phyloP scores from a whole-genome alignment of 73 alveolate genomes.

The Paramecium biaurelia region DNA sequence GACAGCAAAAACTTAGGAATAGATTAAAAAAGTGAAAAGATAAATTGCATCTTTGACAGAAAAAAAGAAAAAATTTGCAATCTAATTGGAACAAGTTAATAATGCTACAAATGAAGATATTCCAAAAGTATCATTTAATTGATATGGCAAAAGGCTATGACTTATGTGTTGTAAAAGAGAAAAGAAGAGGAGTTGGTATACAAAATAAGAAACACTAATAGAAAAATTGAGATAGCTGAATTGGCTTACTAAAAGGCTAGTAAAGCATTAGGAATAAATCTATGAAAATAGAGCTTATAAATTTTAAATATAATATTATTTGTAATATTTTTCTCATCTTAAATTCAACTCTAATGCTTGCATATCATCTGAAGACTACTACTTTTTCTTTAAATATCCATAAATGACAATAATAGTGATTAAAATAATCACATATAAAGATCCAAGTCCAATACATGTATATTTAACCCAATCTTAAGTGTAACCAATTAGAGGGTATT shows the following conservation, averaged over 20 bases:
- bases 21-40: background rate
- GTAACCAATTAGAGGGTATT: background rate
- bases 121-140: constrained; percentile 8
- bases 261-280: background rate
- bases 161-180: constrained; percentile 50
- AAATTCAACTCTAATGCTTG: background rate
- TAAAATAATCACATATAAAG: background rate
- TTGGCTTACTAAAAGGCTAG: constrained; percentile 51
- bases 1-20: constrained; percentile 35
- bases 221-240: constrained; percentile 61
- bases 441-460: constrained; percentile 12
- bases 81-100: constrained; percentile 29
- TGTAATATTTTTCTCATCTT: background rate
- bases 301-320: background rate
- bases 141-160: constrained; percentile 32
- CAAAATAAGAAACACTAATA: constrained; percentile 44
- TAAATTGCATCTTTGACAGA: background rate
- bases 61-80: constrained; percentile 24
- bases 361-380: background rate
- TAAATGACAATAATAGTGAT: background rate
- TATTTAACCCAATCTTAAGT: background rate
- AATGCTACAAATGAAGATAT: constrained; percentile 46
- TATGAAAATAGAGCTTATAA: background rate
- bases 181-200: constrained; percentile 50
- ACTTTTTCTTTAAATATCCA: background rate